A percentile compares a stretch with the other conserved stretches of the same genome.
Evolutionary conservation across 768 basidiomycete species (phyloP).

Genomic region (Naganishia vaughanmartiniae): DNA sequence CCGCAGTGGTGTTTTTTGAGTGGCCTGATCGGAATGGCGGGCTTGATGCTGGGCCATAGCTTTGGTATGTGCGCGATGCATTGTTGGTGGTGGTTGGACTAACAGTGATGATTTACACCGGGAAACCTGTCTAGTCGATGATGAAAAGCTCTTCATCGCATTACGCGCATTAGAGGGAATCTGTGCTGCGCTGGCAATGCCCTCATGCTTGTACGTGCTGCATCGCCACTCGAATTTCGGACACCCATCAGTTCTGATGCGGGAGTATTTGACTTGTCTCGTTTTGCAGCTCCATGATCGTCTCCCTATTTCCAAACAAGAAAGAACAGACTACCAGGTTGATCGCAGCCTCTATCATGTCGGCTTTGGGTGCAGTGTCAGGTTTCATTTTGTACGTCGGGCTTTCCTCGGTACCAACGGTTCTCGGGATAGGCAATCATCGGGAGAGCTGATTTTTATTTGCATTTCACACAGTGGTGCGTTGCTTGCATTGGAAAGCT

Average conservation of each 20-base stretch:
- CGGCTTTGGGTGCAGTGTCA: neutral
- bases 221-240: neutral
- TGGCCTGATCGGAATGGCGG: slow-evolving; percentile 56
- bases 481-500: slow-evolving; percentile 44
- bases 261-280: too few species aligned
- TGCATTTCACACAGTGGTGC: slow-evolving; percentile 46
- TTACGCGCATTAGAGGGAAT: slow-evolving; percentile 46
- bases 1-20: slow-evolving; percentile 54
- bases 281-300: slow-evolving; percentile 12
- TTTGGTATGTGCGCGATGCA: slow-evolving; percentile 51
- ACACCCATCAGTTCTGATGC: too few species aligned
- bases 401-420: too few species aligned
- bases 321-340: slow-evolving; percentile 44
- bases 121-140: slow-evolving; percentile 48
- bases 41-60: slow-evolving; percentile 56
- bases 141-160: slow-evolving; percentile 45
- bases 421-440: slow-evolving; percentile 21
- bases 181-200: slow-evolving; percentile 45
- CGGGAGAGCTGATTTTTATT: slow-evolving; percentile 37
- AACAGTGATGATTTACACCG: too few species aligned
- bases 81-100: too few species aligned
- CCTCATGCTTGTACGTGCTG: slow-evolving; percentile 40
- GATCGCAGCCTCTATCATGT: slow-evolving; percentile 39
- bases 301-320: slow-evolving; percentile 45
- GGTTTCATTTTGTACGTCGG: slow-evolving; percentile 14